A percentile compares a stretch with the other conserved stretches of the same genome.
phyloP scores from a whole-genome alignment of 306 rosid species.

The Rubus idaeus region DNA sequence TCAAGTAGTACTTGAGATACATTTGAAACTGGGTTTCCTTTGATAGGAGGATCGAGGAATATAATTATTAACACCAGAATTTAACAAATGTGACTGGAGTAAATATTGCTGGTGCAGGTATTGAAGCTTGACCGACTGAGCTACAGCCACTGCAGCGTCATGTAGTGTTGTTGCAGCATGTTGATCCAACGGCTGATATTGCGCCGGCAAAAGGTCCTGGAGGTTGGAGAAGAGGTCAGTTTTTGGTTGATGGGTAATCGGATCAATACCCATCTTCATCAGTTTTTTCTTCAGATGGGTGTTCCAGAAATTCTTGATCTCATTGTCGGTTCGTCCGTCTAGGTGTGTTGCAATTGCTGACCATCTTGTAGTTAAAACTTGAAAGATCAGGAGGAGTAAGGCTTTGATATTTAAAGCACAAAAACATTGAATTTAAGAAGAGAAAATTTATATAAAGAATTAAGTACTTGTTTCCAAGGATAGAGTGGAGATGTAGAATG shows the following conservation, averaged over 20 bases:
- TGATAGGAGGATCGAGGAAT: slow-evolving; percentile 27
- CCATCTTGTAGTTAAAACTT: slow-evolving; percentile 49
- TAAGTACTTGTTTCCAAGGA: slow-evolving; percentile 80
- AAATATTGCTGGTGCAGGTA: slow-evolving; percentile 40
- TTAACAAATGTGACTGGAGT: slow-evolving; percentile 36
- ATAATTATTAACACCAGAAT: slow-evolving; percentile 18
- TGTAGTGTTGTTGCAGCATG: slow-evolving; percentile 45
- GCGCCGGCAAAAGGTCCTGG: slow-evolving; percentile 38
- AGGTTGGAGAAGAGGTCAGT: slow-evolving; percentile 69
- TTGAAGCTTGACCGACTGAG: slow-evolving; percentile 57
- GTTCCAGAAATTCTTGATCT: slow-evolving; percentile 86
- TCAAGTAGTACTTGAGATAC: slow-evolving; percentile 9
- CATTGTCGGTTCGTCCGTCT: slow-evolving; percentile 78
- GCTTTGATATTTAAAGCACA: neutral
- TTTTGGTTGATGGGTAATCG: slow-evolving; percentile 90
- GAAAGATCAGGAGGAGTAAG: neutral
- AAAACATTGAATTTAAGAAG: neutral
- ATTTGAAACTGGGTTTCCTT: slow-evolving; percentile 33
- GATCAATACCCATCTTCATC: slow-evolving; percentile 90
- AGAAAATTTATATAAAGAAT: neutral
- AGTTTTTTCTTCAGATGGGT: slow-evolving; percentile 81
- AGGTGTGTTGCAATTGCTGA: slow-evolving; percentile 79
- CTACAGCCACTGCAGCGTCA: slow-evolving; percentile 45
- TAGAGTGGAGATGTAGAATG: slow-evolving; percentile 83
- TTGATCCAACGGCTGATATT: slow-evolving; percentile 47